Evolutionary conservation across 148 eudicot genomes (phyloP).

Genomic region (Rhododendron kiyosumense): DNA sequence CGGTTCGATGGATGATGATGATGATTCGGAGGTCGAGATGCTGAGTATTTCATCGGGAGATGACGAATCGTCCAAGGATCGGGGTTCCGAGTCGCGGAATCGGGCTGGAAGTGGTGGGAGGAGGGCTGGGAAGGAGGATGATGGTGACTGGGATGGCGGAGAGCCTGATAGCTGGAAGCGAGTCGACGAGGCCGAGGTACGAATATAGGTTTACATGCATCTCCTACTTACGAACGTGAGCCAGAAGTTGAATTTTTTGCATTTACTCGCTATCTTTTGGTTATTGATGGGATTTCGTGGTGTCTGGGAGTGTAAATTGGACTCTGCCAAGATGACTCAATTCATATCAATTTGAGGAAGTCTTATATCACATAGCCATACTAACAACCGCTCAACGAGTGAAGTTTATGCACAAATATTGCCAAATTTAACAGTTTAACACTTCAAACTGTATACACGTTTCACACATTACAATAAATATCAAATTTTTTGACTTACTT

Average conservation of each 20-base stretch:
- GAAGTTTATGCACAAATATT: not conserved
- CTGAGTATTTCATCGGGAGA: constrained; percentile 93
- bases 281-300: not conserved
- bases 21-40: constrained; percentile 91
- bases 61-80: constrained; percentile 55
- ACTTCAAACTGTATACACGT: not conserved
- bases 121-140: constrained; percentile 47
- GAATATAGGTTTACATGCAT: not conserved
- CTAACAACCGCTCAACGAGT: not conserved
- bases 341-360: not conserved
- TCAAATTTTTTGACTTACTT: not conserved
- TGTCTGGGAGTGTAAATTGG: not conserved
- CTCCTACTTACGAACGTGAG: not conserved
- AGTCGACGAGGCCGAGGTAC: constrained; percentile 93
- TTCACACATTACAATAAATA: not conserved
- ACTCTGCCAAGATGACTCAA: not conserved
- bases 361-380: not conserved
- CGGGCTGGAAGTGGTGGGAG: constrained; percentile 22
- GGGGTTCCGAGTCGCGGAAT: constrained; percentile 20
- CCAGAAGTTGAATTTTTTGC: not conserved
- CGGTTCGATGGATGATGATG: constrained; percentile 64
- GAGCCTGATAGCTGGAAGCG: constrained; percentile 89
- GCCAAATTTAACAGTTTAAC: not conserved
- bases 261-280: not conserved
- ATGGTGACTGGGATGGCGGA: constrained; percentile 65